phyloP scores from a whole-genome alignment of 2,329 filamentous ascomycete genomes.

The Clonostachys rhizophaga region DNA sequence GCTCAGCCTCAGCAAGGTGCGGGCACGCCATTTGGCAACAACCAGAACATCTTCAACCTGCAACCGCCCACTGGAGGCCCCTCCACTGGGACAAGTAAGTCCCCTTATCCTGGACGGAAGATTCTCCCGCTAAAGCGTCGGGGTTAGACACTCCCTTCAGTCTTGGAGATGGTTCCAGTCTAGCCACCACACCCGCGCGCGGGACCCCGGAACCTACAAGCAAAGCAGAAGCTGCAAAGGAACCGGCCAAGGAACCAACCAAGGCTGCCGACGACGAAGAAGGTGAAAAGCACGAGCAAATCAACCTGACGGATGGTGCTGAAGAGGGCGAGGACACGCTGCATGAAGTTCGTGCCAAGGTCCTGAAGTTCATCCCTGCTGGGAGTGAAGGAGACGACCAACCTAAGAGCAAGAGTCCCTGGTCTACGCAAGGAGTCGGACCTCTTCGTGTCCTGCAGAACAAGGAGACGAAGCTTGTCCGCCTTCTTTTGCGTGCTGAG shows the following conservation, averaged over 20 bases:
- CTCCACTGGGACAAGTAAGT: slow-evolving; percentile 42
- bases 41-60: slow-evolving; percentile 15
- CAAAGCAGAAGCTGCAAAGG: slow-evolving; percentile 15
- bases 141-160: slow-evolving; percentile 49
- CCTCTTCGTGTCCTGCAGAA: slow-evolving; percentile 69
- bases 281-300: slow-evolving; percentile 60
- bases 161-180: slow-evolving; percentile 54
- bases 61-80: slow-evolving; percentile 35
- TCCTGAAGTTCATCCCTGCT: slow-evolving; percentile 52
- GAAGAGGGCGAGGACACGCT: slow-evolving; percentile 70
- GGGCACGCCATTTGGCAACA: slow-evolving; percentile 24
- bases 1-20: slow-evolving; percentile 17
- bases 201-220: slow-evolving; percentile 54
- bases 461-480: slow-evolving; percentile 60
- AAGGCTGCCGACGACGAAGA: slow-evolving; percentile 42
- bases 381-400: slow-evolving; percentile 38
- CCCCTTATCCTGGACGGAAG: slow-evolving; percentile 32
- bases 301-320: slow-evolving; percentile 62
- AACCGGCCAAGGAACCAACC: slow-evolving; percentile 23
- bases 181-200: slow-evolving; percentile 54
- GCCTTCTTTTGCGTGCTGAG: slow-evolving; percentile 70
- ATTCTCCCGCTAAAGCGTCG: slow-evolving; percentile 40
- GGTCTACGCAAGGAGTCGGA: slow-evolving; percentile 68
- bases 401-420: slow-evolving; percentile 49
- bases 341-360: slow-evolving; percentile 68